Evolutionary conservation across 768 basidiomycete genomes (phyloP).

Genomic region (Tylopilus intermedius): DNA sequence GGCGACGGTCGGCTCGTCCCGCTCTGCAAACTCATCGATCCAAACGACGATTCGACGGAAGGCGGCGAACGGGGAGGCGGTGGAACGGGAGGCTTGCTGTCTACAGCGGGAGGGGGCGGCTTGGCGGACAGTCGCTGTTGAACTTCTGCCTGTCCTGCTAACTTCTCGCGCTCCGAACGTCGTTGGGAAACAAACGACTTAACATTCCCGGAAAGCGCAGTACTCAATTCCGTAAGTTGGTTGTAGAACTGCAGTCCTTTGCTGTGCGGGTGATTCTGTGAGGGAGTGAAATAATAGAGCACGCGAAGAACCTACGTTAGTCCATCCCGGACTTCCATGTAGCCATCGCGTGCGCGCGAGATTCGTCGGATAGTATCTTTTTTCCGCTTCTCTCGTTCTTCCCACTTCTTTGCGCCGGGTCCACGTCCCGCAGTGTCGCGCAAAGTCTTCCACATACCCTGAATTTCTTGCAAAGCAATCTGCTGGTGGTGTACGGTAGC

Average conservation of each 20-base stretch:
- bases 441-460: slow-evolving; percentile 66
- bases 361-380: slow-evolving; percentile 71
- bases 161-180: slow-evolving; percentile 60
- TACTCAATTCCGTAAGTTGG: slow-evolving; percentile 64
- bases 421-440: slow-evolving; percentile 72
- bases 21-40: slow-evolving; percentile 49
- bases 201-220: slow-evolving; percentile 53
- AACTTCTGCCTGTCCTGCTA: slow-evolving; percentile 67
- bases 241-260: slow-evolving; percentile 89
- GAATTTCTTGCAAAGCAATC: slow-evolving; percentile 66
- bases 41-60: slow-evolving; percentile 48
- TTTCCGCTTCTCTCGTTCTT: slow-evolving; percentile 75
- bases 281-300: slow-evolving; percentile 5
- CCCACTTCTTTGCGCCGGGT: slow-evolving; percentile 72
- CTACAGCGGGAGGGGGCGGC: slow-evolving; percentile 34
- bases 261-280: slow-evolving; percentile 33
- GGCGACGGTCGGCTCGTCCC: slow-evolving; percentile 26
- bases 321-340: slow-evolving; percentile 83
- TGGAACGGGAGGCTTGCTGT: slow-evolving; percentile 47
- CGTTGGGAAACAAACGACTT: slow-evolving; percentile 61
- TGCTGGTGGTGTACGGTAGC: slow-evolving; percentile 78
- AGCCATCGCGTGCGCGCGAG: slow-evolving; percentile 71
- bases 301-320: slow-evolving; percentile 53
- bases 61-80: slow-evolving; percentile 39
- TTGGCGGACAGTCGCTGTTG: slow-evolving; percentile 55